These are phyloP conservation scores for Xerocomus amazonicus DNA, from an alignment of 1,284 basidiomycete genomes.

Conservation along the genomic window DNA sequence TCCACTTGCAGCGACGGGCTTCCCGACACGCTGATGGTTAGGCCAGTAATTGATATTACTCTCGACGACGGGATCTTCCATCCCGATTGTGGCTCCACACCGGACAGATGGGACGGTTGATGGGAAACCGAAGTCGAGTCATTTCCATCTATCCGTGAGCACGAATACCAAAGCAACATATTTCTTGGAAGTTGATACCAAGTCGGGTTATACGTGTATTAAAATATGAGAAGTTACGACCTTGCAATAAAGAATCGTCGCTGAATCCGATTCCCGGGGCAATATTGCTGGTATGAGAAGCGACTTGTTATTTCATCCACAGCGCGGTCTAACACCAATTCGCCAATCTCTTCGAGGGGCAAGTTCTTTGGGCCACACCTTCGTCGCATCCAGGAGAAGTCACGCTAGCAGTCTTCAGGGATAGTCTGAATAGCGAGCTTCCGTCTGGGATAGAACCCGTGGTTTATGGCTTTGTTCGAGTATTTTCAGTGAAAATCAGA, in stretches of 20 bases:
- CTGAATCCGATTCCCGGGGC: constrained; percentile 82
- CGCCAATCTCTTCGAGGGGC: constrained; percentile 72
- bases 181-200: constrained; percentile 71
- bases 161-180: constrained; percentile 15
- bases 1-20: constrained; percentile 44
- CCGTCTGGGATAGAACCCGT: constrained; percentile 69
- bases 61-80: constrained; percentile 54
- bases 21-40: constrained; percentile 58
- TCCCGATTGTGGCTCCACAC: constrained; percentile 72
- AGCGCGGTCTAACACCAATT: too few species aligned
- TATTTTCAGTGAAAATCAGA: constrained; percentile 83
- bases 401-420: constrained; percentile 61
- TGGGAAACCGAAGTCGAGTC: constrained; percentile 54
- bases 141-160: not conserved
- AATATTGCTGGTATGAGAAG: constrained; percentile 83
- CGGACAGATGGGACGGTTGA: constrained; percentile 80
- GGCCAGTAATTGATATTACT: constrained; percentile 71
- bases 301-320: constrained; percentile 79
- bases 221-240: constrained; percentile 81
- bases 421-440: constrained; percentile 76
- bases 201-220: constrained; percentile 76
- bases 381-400: constrained; percentile 81
- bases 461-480: constrained; percentile 71
- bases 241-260: constrained; percentile 80
- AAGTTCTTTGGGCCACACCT: constrained; percentile 81